phyloP scores from a whole-genome alignment of 2,329 filamentous ascomycete species.

The Calcarisporium arbuscula region DNA sequence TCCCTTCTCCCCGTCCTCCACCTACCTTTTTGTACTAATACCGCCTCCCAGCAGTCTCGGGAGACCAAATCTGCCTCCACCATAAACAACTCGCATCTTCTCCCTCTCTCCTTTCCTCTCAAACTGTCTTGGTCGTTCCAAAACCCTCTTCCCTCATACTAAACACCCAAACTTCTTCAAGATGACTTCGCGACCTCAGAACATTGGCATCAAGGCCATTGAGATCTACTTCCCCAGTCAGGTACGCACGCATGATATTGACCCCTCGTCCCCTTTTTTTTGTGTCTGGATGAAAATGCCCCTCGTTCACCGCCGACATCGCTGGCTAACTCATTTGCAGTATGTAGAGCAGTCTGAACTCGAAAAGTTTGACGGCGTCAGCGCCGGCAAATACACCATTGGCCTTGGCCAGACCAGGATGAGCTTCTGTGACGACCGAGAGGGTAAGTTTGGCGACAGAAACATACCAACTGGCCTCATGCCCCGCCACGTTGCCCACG shows the following conservation, averaged over 20 bases:
- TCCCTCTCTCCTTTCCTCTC: constrained; percentile 13
- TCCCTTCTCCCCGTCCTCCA: too few species aligned
- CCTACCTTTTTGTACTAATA: too few species aligned
- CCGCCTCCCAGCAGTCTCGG: too few species aligned
- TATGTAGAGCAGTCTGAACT: constrained; percentile 80
- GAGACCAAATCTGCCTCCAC: too few species aligned
- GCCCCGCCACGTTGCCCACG: too few species aligned
- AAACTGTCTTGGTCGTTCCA: constrained; percentile 9
- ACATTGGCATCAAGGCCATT: constrained; percentile 90
- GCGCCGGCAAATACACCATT: constrained; percentile 81
- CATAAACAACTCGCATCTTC: too few species aligned
- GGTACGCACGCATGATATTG: constrained; percentile 45
- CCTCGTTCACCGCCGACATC: constrained; percentile 14
- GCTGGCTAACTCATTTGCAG: too few species aligned
- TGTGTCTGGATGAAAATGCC: constrained; percentile 2
- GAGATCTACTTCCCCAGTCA: constrained; percentile 84
- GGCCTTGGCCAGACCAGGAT: constrained; percentile 87
- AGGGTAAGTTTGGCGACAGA: constrained; percentile 66
- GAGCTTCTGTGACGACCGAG: constrained; percentile 85
- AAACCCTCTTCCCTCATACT: constrained; percentile 5
- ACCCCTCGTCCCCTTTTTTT: constrained; percentile 3
- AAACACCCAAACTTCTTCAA: constrained; percentile 17
- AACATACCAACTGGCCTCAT: too few species aligned
- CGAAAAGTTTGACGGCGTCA: constrained; percentile 81
- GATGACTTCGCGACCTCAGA: constrained; percentile 74